Evolutionary conservation across 148 eudicot genomes (phyloP), one percentile per base, ranked within the genome.

Genomic region (Cornus suecica): DNA sequence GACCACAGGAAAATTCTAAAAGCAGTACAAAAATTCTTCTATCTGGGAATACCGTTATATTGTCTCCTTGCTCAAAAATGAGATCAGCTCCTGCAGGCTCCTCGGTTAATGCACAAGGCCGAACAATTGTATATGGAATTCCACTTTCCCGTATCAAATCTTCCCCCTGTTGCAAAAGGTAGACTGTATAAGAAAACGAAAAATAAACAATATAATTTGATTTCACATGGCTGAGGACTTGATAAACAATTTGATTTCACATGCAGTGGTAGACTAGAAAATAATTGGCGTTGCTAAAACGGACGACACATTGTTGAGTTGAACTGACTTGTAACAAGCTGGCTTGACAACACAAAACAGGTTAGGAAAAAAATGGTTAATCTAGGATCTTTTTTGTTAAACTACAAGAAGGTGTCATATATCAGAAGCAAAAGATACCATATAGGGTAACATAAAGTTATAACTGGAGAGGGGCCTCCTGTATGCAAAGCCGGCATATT

Each of bases 1-100:
- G 20, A 16, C 54, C 18, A 48, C 20, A 41, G 16, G 8, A 37
- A 37, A 37, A 37, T 4, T 1, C 42, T 37, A 37, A 72, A 24
- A 30, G 62, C 27, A 31, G 16, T 31, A 72, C 56, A 24, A 56
- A 61, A 61, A 2, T 25, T 26, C 27, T 34, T 23, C 52, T 9
- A 0, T 41, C 28, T 48, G 23, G 16, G 42, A 71, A 25, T 85
- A 93, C 98, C 79, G 93, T 96, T 56, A 93, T 91, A 77, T 93
- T 91, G 86, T 96, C 99, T 70, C 99, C 99, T 84, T 96, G 97
- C 14, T 91, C 99, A 79, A 95, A 96, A 71, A 93, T 87, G 65
- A 96, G 97, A 88, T 96, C 92, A 63, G 99, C 98, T 81, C 99
- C 98, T n/a, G 98, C 94, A 71, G 94, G 99, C 76, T 95, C 99